Evolutionary conservation across 345 rosid genomes (phyloP), one percentile per base, ranked within the genome.

Genomic region (Garcia nutans): DNA sequence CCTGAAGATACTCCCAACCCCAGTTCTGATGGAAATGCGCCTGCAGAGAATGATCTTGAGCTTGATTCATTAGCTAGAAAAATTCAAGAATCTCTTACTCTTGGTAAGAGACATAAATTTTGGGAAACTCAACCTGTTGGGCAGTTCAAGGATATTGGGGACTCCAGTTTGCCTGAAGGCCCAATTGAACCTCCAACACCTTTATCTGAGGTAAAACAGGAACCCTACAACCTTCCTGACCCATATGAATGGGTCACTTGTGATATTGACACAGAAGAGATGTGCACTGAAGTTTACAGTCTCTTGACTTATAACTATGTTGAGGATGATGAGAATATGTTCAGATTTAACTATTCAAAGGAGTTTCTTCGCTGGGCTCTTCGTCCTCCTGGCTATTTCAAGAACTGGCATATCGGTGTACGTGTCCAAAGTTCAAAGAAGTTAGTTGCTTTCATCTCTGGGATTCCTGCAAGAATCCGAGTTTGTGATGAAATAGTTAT

Each of bases 71-170:
- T 90, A n/a, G 88, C 90, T 61, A 73, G 86, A 37, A 87, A 83
- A 84, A 76, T 92, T 70, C 93, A 88, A 60, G 98, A 88, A 62
- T 84, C 98, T 2, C 83, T 89, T 73, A 74, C 90, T 3, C 74
- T 84, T 13, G 63, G 87, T 0, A 88, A 86, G 84, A 84, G 79
- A 7, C 97, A 94, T 55, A 92, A 85, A 80, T 94, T 94, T 73
- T 94, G 98, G 98, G 98, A 93, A 81, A 93, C 96, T 31, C 98
- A 93, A 24, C 98, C 97, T 0, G 98, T 93, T 37, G 91, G 97
- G n/a, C 98, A 93, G 74, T 90, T 87, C 77, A 87, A 81, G 83
- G 98, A 93, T 76, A 49, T 84, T 0, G 96, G 95, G 19, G 89
- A 91, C 71, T 56, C 90, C 0, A 86, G 85, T 77, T 82, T 93